These are phyloP conservation scores for Copromyces sp. DNA, from an alignment of 495 filamentous ascomycete species.

Conservation along the genomic window DNA sequence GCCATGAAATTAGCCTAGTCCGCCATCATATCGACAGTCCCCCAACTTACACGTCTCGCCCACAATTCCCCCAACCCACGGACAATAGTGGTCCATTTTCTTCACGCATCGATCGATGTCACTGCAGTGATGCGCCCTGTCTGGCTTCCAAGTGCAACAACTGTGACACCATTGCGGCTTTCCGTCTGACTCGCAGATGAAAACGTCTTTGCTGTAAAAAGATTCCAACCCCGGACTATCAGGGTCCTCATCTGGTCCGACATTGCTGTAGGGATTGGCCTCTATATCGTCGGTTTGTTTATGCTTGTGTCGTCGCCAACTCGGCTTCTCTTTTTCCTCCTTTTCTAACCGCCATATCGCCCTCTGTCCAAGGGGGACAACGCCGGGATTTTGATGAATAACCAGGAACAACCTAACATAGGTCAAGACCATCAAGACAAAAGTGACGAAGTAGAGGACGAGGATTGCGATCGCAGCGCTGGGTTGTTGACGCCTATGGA, in stretches of 20 bases:
- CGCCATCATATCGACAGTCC: not conserved
- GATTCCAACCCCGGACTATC: slow-evolving; percentile 38
- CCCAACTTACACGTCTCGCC: slow-evolving; percentile 52
- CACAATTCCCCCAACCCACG: slow-evolving; percentile 88
- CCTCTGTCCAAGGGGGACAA: slow-evolving; percentile 49
- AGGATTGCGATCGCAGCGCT: slow-evolving; percentile 59
- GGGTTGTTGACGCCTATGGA: slow-evolving; percentile 38
- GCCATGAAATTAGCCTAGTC: not conserved
- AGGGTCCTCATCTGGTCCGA: slow-evolving; percentile 26
- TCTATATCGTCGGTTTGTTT: not conserved
- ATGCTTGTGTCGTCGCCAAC: slow-evolving; percentile 12
- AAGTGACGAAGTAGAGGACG: slow-evolving; percentile 57
- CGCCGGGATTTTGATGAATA: slow-evolving; percentile 58
- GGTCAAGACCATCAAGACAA: slow-evolving; percentile 52
- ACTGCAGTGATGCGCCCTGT: slow-evolving; percentile 75
- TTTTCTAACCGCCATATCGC: slow-evolving; percentile 14
- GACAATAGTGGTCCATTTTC: slow-evolving; percentile 93
- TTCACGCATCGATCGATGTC: slow-evolving; percentile 69
- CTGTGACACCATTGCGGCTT: slow-evolving; percentile 68
- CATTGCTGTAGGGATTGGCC: not conserved
- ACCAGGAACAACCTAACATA: slow-evolving; percentile 59
- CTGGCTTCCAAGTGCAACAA: slow-evolving; percentile 76
- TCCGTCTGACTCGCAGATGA: slow-evolving; percentile 71
- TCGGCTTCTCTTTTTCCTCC: slow-evolving; percentile 13
- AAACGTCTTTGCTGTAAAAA: slow-evolving; percentile 73